A percentile compares a stretch with the other conserved stretches of the same genome.
These are phyloP conservation scores for Fulvia fulva DNA, from an alignment of 2,329 filamentous ascomycete species.

Conservation along the genomic window DNA sequence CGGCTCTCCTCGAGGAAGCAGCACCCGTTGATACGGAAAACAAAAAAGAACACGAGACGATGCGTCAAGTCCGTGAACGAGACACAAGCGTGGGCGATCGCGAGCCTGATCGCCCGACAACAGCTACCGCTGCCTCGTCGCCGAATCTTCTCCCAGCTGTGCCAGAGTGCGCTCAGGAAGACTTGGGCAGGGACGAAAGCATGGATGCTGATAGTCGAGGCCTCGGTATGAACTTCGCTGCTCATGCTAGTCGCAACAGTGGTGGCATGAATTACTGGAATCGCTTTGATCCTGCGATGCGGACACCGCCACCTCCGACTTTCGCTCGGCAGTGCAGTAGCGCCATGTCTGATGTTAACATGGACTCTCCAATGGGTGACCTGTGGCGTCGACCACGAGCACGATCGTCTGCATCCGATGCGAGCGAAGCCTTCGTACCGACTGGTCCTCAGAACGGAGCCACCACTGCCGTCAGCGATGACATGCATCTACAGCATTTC, in stretches of 20 bases:
- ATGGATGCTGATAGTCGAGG: conserved; percentile 33
- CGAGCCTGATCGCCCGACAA: conserved; percentile 41
- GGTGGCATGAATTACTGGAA: conserved; percentile 76
- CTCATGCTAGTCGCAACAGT: conserved; percentile 67
- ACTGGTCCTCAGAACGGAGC: conserved; percentile 12
- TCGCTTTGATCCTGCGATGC: conserved; percentile 64
- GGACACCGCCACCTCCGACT: conserved; percentile 59
- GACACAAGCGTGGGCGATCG: conserved; percentile 52
- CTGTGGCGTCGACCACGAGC: conserved; percentile 31
- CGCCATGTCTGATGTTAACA: conserved; percentile 60
- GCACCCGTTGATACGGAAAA: conserved; percentile 85
- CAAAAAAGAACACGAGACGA: conserved; percentile 87
- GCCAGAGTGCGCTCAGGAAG: conserved; percentile 59
- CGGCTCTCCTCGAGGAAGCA: conserved; percentile 81
- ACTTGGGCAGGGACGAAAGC: conserved; percentile 59
- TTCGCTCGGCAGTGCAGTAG: conserved; percentile 55
- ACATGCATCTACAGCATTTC: conserved; percentile 35
- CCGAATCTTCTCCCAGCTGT: conserved; percentile 60
- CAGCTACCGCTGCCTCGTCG: conserved; percentile 62
- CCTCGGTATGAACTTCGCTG: conserved; percentile 66
- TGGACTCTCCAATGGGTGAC: conserved; percentile 59
- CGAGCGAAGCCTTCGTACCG: conserved; percentile 29
- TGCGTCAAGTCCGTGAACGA: conserved; percentile 89
- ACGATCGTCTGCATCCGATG: conserved; percentile 31
- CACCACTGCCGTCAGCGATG: conserved; percentile 28